phyloP scores from a whole-genome alignment of 352 stramenopile species.

The Lagenidium giganteum region DNA sequence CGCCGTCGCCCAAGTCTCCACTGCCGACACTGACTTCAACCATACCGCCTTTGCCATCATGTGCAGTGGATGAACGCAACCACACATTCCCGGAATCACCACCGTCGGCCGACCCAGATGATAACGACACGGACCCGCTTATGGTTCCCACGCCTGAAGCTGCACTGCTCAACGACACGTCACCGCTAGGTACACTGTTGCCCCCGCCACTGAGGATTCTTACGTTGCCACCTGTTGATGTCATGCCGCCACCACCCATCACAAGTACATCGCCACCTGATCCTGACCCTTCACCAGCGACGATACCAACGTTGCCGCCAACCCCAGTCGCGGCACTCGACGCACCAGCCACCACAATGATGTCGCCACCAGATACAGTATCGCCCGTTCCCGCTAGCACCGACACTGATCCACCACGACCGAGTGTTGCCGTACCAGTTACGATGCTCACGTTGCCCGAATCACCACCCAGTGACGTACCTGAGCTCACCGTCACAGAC shows the following conservation, averaged over 20 bases:
- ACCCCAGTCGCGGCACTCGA: background rate
- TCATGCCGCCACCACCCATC: background rate
- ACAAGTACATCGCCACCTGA: background rate
- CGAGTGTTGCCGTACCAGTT: background rate
- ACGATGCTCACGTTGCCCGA: slow-evolving; percentile 6
- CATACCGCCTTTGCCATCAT: no score
- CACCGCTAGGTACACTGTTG: no score
- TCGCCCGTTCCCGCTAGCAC: slow-evolving; percentile 5
- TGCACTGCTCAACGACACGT: no score
- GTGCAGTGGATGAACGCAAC: no score
- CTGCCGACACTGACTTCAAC: no score
- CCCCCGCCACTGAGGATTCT: no score
- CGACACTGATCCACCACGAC: slow-evolving; percentile 5
- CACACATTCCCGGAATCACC: no score
- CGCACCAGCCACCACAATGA: slow-evolving; percentile 4
- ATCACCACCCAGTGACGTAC: background rate
- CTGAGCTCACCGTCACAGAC: background rate
- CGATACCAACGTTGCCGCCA: slow-evolving; percentile 1
- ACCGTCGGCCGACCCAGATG: no score
- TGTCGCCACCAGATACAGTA: background rate
- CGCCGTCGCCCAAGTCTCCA: no score
- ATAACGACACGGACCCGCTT: no score
- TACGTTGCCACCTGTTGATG: no score
- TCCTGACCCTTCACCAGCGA: background rate
- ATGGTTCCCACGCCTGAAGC: no score